Percentiles rank a stretch among this genome's conserved stretches.
Evolutionary conservation across 805 yeast genomes (phyloP).

Genomic region (Isabelozyma rhagii): DNA sequence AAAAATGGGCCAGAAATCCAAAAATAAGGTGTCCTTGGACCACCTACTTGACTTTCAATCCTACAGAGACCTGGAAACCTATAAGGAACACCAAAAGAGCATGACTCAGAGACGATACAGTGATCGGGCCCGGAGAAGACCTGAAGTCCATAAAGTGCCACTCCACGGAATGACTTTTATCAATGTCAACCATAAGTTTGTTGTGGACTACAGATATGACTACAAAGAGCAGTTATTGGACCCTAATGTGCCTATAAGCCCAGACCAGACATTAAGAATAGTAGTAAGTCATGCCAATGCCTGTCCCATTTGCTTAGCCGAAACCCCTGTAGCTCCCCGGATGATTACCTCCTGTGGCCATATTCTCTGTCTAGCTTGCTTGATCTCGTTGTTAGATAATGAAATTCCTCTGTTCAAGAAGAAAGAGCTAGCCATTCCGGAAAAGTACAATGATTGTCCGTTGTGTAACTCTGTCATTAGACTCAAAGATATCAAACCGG

Average conservation of each 20-base stretch:
- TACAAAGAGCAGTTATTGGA: constrained; percentile 60
- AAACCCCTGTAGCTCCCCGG: constrained; percentile 84
- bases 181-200: constrained; percentile 80
- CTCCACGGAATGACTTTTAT: constrained; percentile 66
- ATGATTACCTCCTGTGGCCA: constrained; percentile 94
- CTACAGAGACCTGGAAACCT: constrained; percentile 38
- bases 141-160: constrained; percentile 30
- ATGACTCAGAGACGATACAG: constrained; percentile 9
- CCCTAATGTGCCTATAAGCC: constrained; percentile 71
- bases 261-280: constrained; percentile 62
- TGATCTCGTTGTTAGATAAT: constrained; percentile 66
- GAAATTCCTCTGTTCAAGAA: constrained; percentile 39
- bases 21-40: constrained; percentile 52
- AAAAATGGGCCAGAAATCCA: constrained; percentile 7
- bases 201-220: constrained; percentile 63
- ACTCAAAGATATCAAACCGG: constrained; percentile 63
- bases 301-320: constrained; percentile 90
- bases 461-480: constrained; percentile 60
- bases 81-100: constrained; percentile 16
- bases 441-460: constrained; percentile 72
- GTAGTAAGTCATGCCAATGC: constrained; percentile 70
- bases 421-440: constrained; percentile 31
- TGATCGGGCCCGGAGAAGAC: constrained; percentile 7
- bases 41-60: constrained; percentile 60
- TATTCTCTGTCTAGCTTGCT: constrained; percentile 79